Conservation (phyloP, 331 rosid genomes). For the Quercus phellos region DNA sequence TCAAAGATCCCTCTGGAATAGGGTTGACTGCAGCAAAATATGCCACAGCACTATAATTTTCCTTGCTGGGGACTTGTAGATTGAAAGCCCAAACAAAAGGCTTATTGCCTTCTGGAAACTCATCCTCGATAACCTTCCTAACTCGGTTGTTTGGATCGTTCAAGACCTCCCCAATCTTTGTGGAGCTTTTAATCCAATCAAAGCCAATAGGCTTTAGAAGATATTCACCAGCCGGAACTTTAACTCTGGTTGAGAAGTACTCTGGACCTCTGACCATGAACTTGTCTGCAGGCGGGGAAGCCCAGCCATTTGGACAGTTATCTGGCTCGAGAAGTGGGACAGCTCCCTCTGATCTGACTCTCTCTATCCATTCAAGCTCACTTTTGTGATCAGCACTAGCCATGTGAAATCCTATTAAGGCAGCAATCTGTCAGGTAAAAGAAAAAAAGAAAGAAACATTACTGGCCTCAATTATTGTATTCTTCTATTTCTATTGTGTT, state of each 20-base stretch:
- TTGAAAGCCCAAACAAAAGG: conserved; percentile 91
- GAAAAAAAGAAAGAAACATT: not conserved
- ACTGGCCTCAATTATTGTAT: not conserved
- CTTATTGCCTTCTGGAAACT: conserved; percentile 45
- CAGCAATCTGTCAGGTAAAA: not conserved
- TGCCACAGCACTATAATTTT: conserved; percentile 61
- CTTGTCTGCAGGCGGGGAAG: conserved; percentile 63
- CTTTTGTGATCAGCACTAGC: conserved; percentile 30
- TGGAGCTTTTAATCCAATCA: conserved; percentile 75
- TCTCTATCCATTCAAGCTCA: conserved; percentile 58
- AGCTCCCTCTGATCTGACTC: conserved; percentile 66
- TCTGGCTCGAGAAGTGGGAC: conserved; percentile 53
- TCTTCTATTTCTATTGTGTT: not conserved
- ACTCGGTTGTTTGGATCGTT: conserved; percentile 54
- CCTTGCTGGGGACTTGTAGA: conserved; percentile 76
- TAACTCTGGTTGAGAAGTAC: conserved; percentile 62
- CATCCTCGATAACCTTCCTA: conserved; percentile 42
- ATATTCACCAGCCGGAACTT: conserved; percentile 59
- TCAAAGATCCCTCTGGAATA: conserved; percentile 51
- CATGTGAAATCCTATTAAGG: conserved; percentile 35
- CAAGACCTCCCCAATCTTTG: conserved; percentile 56
- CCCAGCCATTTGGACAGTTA: conserved; percentile 64
- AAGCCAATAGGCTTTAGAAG: conserved; percentile 75
- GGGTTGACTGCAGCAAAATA: conserved; percentile 59
- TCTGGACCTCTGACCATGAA: conserved; percentile 84